A percentile compares a stretch with the other conserved stretches of the same genome.
phyloP scores from a whole-genome alignment of 164 flowering plant genomes.

The Vitis vinifera region ASM3070453v1 NC_081823.1:10550501-10551000 shows the following conservation, averaged over 20 bases:
- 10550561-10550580: neutral
- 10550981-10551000: neutral
- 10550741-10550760: constrained; percentile 56
- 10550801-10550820: constrained; percentile 84
- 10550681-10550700: neutral
- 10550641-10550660: too few species aligned
- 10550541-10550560: neutral
- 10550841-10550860: neutral
- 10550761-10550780: constrained; percentile 79
- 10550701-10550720: neutral
- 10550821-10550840: constrained; percentile 60
- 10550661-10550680: too few species aligned
- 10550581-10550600: too few species aligned
- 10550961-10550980: neutral
- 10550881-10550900: neutral
- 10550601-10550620: too few species aligned
- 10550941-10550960: neutral
- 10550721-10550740: constrained; percentile 1
- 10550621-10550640: too few species aligned
- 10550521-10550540: neutral
- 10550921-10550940: too few species aligned
- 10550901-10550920: neutral
- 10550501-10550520: too few species aligned
- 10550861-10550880: neutral
- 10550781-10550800: constrained; percentile 78